Evolutionary conservation across 2,329 filamentous ascomycete species (phyloP), one percentile per base, ranked within the genome.

Genomic region (Thielaviopsis euricoi): DNA sequence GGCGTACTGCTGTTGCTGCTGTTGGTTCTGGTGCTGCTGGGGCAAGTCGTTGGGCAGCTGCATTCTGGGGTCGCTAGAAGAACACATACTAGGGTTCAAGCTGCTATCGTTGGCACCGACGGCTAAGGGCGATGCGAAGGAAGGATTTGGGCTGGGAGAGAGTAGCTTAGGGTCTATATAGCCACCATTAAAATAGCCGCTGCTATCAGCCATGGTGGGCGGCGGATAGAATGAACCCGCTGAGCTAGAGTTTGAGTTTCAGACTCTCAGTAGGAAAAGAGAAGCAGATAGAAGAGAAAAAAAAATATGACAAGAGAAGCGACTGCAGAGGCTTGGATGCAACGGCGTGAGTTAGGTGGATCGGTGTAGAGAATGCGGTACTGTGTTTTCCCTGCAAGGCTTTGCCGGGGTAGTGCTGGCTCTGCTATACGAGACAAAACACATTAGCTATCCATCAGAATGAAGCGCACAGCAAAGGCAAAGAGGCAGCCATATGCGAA

Each of bases 131-230:
- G 37, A 46, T 19, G 37, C 22, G 53, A 48, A n/a, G n/a, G 40
- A 12, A 26, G n/a, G 40, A 23, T 29, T 55, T 22, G n/a, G 23
- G 23, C 19, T 21, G 9, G 53, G 40, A 5, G 23, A 46, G 12
- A 55, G 53, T 4, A 55, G 40, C 15, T 55, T 55, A 26, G 53
- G 53, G 33, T 55, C 53, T 26, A 55, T 55, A 23, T 15, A 29
- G 37, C 17, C 40, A 26, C 37, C 22, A 12, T n/a, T 6, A 55
- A 25, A n/a, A 25, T 25, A 33, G 7, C 22, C 25, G 22, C 52
- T 25, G 37, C 53, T 22, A 33, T 22, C 25, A 33, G 58, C 48
- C 29, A 26, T n/a, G 23, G 23, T 17, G 12, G 15, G n/a, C 13
- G 43, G 37, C 37, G n/a, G 37, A 43, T n/a, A 43, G 37, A 43